Percentiles rank a stretch among this genome's conserved stretches.
Conservation (phyloP, 176 grass and related monocot genomes). For the Hsuehochloa calcarea region DNA sequence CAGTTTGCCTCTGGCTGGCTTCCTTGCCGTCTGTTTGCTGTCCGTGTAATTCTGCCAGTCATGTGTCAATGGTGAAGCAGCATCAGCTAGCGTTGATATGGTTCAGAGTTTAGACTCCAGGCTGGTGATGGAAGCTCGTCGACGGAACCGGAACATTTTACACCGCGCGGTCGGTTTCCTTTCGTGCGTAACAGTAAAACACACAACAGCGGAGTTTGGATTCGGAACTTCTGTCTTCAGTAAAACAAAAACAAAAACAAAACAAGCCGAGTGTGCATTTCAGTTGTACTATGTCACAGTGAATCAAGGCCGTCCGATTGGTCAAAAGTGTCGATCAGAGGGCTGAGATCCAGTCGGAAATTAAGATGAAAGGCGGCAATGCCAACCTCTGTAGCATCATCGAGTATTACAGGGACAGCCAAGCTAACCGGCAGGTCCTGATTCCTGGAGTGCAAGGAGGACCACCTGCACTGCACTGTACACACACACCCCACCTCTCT, state of each 20-base stretch:
- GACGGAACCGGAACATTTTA: background rate
- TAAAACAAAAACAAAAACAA: background rate
- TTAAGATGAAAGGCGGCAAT: background rate
- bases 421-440: background rate
- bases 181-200: background rate
- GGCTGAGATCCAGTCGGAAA: background rate
- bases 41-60: background rate
- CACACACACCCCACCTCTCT: background rate
- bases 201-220: background rate
- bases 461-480: slow-evolving; percentile 30
- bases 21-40: background rate
- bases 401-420: background rate
- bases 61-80: background rate
- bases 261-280: background rate
- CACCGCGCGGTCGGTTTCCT: background rate
- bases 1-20: background rate
- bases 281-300: background rate
- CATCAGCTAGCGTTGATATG: background rate
- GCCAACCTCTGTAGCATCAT: background rate
- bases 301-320: background rate
- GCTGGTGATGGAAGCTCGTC: background rate
- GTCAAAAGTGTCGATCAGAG: background rate
- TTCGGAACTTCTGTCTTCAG: slow-evolving; percentile 9
- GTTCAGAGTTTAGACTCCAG: background rate
- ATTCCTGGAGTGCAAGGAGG: slow-evolving; percentile 24